Evolutionary conservation across 352 stramenopile genomes (phyloP).

Genomic region (Globisporangium lucens): DNA sequence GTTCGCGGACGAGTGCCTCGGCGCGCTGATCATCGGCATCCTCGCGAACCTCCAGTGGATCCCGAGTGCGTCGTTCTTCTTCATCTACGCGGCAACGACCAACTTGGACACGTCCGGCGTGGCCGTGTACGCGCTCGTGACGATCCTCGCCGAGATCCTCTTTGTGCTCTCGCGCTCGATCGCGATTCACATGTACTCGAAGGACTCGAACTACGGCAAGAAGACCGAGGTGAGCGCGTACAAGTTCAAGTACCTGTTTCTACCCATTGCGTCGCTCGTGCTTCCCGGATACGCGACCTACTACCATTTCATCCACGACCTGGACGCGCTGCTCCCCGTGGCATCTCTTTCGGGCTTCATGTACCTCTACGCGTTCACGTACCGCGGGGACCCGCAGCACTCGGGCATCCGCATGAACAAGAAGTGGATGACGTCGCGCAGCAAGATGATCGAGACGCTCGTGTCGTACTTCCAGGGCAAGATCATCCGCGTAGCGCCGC

Average conservation of each 20-base stretch:
- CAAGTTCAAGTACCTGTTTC: conserved; percentile 53
- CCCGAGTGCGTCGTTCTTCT: conserved; percentile 45
- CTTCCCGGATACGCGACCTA: conserved; percentile 48
- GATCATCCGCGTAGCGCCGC: conserved; percentile 50
- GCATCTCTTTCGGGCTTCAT: conserved; percentile 42
- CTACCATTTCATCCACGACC: conserved; percentile 46
- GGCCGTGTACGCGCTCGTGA: conserved; percentile 37
- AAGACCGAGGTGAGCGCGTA: conserved; percentile 43
- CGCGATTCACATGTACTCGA: conserved; percentile 53
- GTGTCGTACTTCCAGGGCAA: conserved; percentile 63
- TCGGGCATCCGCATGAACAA: conserved; percentile 49
- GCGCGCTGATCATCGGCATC: conserved; percentile 39
- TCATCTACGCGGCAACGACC: conserved; percentile 50
- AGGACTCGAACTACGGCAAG: conserved; percentile 52
- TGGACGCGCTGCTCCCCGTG: conserved; percentile 43
- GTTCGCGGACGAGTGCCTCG: conserved; percentile 57
- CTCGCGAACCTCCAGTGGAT: conserved; percentile 73
- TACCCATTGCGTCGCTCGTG: conserved; percentile 31
- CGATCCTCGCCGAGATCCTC: conserved; percentile 39
- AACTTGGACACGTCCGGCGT: conserved; percentile 33
- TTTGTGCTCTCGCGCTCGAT: conserved; percentile 60
- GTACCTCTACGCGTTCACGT: conserved; percentile 70
- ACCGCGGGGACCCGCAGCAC: conserved; percentile 60
- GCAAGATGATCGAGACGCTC: conserved; percentile 51
- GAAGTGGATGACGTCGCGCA: conserved; percentile 38